Conservation (phyloP, 176 grass and related monocot species). For the Phoenix dactylifera region DNA sequence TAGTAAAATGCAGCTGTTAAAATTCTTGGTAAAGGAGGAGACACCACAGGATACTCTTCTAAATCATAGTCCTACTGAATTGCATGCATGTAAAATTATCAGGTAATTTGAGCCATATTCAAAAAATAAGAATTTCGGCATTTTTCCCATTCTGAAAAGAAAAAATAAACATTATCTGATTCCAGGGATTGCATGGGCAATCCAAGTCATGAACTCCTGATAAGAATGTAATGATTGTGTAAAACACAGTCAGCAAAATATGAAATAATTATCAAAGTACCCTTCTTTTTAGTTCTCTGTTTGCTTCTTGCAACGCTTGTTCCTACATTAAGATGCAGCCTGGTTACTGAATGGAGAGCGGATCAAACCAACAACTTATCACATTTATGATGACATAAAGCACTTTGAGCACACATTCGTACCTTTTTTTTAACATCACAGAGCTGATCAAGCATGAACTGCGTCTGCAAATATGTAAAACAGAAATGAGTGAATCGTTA, state of each 20-base stretch:
- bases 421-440: conserved; percentile 61
- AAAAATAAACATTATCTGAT: too few species aligned
- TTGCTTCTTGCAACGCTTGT: conserved; percentile 57
- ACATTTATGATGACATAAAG: neutral
- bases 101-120: too few species aligned
- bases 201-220: too few species aligned
- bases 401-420: neutral
- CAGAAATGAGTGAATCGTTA: neutral
- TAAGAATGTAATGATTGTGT: neutral
- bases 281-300: conserved; percentile 52
- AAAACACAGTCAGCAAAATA: neutral
- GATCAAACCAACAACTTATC: neutral
- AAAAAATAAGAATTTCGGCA: too few species aligned
- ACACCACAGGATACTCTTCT: too few species aligned
- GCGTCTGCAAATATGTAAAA: conserved; percentile 28
- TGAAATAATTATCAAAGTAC: conserved; percentile 17
- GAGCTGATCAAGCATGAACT: conserved; percentile 51
- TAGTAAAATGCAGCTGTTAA: too few species aligned
- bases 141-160: too few species aligned
- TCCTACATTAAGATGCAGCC: conserved; percentile 24
- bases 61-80: too few species aligned
- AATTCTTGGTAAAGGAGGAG: too few species aligned
- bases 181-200: too few species aligned
- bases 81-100: too few species aligned
- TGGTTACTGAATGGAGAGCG: neutral